Conservation (phyloP, 129 eudicot species). For the Sambucus nigra region DNA sequence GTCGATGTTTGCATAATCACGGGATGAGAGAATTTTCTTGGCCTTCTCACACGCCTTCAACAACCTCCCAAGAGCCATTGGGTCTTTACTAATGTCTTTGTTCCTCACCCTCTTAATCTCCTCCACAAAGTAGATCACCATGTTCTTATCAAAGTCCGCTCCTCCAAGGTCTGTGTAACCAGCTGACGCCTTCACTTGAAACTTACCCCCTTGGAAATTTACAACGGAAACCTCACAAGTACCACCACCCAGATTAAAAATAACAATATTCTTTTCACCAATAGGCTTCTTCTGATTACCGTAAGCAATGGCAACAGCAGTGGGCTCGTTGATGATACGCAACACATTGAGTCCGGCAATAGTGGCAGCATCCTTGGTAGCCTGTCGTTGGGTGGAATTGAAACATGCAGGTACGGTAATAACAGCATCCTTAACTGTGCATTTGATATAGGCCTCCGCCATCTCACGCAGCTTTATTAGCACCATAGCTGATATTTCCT, state of each 20-base stretch:
- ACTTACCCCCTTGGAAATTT: background rate
- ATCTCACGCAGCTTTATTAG: too few species aligned
- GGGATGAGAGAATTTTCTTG: background rate
- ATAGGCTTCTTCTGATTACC: background rate
- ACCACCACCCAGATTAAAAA: background rate
- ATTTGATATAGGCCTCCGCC: too few species aligned
- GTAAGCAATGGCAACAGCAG: background rate
- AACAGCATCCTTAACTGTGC: too few species aligned
- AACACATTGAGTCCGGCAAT: background rate
- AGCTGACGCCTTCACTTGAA: background rate
- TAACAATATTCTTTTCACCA: background rate
- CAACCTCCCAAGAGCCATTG: background rate
- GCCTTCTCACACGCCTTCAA: background rate
- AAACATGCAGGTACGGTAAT: too few species aligned
- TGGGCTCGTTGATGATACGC: background rate
- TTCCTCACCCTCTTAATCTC: background rate
- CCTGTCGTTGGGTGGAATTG: too few species aligned
- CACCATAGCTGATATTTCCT: too few species aligned
- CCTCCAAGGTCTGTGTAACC: background rate
- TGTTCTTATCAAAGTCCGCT: background rate
- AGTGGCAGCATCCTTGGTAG: too few species aligned
- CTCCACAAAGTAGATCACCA: background rate
- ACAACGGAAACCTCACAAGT: background rate
- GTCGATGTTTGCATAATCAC: background rate
- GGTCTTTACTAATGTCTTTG: background rate